Percentiles rank a stretch among this genome's conserved stretches.
Conservation (phyloP, 2,329 filamentous ascomycete species). For the Teratosphaeriaceae sp. region DNA sequence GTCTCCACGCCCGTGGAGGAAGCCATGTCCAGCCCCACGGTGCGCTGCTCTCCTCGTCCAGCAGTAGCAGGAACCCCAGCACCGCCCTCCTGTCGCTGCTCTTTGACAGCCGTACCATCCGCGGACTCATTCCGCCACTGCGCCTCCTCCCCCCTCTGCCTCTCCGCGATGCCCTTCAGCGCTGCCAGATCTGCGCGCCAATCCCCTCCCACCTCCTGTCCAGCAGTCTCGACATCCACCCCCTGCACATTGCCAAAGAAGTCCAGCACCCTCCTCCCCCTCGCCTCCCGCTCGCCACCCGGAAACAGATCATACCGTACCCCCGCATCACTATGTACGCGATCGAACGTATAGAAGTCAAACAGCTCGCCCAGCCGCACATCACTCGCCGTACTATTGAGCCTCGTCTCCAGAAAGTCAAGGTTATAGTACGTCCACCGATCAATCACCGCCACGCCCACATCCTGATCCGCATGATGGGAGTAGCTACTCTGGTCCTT, state of each 20-base stretch:
- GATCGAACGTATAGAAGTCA: constrained; percentile 88
- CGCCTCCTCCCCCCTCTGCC: constrained; percentile 10
- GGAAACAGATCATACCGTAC: constrained; percentile 93
- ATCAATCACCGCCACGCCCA: constrained; percentile 96
- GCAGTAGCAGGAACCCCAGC: not conserved
- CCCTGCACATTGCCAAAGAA: constrained; percentile 99
- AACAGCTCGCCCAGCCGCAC: constrained; percentile 90
- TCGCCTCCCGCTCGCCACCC: constrained; percentile 69
- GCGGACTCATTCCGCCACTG: constrained; percentile 10
- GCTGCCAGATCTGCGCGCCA: constrained; percentile 66
- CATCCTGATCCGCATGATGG: constrained; percentile 96
- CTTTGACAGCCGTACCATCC: constrained; percentile 6
- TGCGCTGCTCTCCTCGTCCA: no score
- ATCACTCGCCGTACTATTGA: constrained; percentile 78
- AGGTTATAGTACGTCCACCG: constrained; percentile 98
- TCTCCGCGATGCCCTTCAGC: constrained; percentile 52
- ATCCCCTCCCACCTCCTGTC: constrained; percentile 48
- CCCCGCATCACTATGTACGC: constrained; percentile 90
- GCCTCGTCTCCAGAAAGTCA: constrained; percentile 88
- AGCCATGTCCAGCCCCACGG: constrained; percentile 22
- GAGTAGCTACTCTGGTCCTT: constrained; percentile 96
- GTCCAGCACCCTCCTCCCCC: constrained; percentile 80
- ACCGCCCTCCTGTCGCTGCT: constrained; percentile 24
- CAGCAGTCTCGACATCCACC: constrained; percentile 66
- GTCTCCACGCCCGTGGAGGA: constrained; percentile 29